Evolutionary conservation across 2,329 filamentous ascomycete genomes (phyloP).

Genomic region (Paraconiothyrium sp.): DNA sequence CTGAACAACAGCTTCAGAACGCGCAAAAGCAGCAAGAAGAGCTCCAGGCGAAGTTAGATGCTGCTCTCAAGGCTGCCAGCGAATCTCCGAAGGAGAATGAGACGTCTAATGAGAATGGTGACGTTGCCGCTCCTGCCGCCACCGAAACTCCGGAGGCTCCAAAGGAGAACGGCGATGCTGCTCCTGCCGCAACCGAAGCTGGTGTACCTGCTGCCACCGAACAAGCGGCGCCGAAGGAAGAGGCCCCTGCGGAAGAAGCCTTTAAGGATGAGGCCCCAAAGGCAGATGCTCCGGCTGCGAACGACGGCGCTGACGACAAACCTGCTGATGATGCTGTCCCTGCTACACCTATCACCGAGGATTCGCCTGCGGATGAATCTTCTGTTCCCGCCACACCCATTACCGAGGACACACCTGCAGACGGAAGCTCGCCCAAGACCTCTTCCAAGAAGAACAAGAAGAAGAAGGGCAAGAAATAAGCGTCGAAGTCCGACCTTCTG

Average conservation of each 20-base stretch:
- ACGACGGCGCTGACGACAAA: not conserved
- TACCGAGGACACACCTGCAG: constrained; percentile 9
- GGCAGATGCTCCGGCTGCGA: not conserved
- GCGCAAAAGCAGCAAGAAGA: constrained; percentile 18
- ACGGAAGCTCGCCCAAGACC: not conserved
- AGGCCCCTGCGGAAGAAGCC: not conserved
- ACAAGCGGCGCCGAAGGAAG: not conserved
- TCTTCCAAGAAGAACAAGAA: constrained; percentile 10
- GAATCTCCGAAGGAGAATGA: constrained; percentile 12
- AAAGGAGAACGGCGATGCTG: constrained; percentile 16
- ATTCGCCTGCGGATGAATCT: constrained; percentile 2
- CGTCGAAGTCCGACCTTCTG: not conserved
- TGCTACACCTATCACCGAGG: not conserved
- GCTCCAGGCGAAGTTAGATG: constrained; percentile 22
- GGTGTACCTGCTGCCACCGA: not conserved
- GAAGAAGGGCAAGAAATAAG: constrained; percentile 13
- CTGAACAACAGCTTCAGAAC: constrained; percentile 11
- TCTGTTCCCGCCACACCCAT: constrained; percentile 1
- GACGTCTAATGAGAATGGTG: not conserved
- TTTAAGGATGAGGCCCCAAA: not conserved
- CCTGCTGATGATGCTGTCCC: constrained; percentile 1
- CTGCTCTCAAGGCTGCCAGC: constrained; percentile 18
- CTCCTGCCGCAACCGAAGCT: not conserved
- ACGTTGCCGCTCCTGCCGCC: not conserved
- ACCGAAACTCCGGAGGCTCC: not conserved